A percentile compares a stretch with the other conserved stretches of the same genome.
Conservation (phyloP, 768 basidiomycete genomes). For the Hydnomerulius pinastri region DNA sequence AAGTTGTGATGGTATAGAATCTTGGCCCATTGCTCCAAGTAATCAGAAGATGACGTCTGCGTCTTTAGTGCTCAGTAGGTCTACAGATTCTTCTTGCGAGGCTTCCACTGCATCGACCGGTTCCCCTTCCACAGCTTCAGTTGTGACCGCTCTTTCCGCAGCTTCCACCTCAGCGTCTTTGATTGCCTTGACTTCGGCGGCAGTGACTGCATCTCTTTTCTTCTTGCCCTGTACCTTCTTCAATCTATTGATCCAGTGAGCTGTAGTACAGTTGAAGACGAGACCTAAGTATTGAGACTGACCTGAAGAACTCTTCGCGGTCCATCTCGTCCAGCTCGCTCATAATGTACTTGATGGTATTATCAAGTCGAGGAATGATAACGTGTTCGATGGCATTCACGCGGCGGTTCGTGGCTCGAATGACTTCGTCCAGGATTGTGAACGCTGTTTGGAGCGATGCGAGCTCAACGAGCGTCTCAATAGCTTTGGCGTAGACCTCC, state of each 20-base stretch:
- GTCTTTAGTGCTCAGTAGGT: constrained; percentile 86
- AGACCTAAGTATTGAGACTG: too few relatives aligned
- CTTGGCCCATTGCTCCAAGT: background rate
- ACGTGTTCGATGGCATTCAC: constrained; percentile 99
- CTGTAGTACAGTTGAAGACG: too few relatives aligned
- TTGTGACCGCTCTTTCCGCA: constrained; percentile 19
- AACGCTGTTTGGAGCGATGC: constrained; percentile 98
- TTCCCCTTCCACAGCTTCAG: constrained; percentile 33
- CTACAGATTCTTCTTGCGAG: constrained; percentile 40
- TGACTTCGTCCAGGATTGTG: constrained; percentile 98
- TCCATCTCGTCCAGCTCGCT: constrained; percentile 99
- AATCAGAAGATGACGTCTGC: constrained; percentile 89
- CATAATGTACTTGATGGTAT: constrained; percentile 97
- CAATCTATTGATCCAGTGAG: constrained; percentile 49
- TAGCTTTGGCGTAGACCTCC: constrained; percentile 96
- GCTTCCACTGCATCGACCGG: constrained; percentile 3
- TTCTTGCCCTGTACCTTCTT: constrained; percentile 99
- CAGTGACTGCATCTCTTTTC: constrained; percentile 72
- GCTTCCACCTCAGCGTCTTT: constrained; percentile 8
- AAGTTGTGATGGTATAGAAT: constrained; percentile 15
- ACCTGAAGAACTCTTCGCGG: constrained; percentile 93
- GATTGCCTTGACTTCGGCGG: constrained; percentile 23
- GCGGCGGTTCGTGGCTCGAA: constrained; percentile 97
- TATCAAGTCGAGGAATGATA: constrained; percentile 92
- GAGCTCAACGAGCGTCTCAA: constrained; percentile 95